Evolutionary conservation across 345 rosid species (phyloP).

Genomic region (Euphorbia peplus): DNA sequence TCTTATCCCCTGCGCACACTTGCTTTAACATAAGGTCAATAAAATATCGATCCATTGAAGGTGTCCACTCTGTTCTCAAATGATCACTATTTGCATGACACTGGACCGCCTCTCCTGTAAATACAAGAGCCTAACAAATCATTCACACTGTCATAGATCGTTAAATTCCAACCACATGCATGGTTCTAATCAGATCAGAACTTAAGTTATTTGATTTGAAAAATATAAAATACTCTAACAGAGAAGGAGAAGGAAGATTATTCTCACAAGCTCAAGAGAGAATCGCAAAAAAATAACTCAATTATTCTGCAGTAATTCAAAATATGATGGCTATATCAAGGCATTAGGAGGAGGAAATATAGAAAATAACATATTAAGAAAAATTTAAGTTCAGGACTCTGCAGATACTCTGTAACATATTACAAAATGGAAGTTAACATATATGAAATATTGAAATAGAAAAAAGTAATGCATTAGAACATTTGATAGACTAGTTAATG

Average conservation of each 20-base stretch:
- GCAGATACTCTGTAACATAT: not conserved
- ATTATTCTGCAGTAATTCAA: not conserved
- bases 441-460: not conserved
- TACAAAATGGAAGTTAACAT: not conserved
- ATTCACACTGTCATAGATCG: not conserved
- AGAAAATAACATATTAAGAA: not conserved
- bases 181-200: conserved; percentile 1
- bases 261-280: not conserved
- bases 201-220: not conserved
- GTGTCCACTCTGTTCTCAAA: conserved; percentile 37
- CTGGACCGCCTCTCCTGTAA: conserved; percentile 33
- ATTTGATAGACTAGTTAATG: not conserved
- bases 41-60: conserved; percentile 47
- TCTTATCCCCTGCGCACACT: conserved; percentile 32
- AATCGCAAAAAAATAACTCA: not conserved
- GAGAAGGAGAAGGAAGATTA: not conserved
- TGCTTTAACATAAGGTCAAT: conserved; percentile 47
- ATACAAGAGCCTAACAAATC: not conserved
- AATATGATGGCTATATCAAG: not conserved
- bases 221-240: not conserved
- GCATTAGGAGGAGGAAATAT: not conserved
- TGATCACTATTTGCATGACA: conserved; percentile 23
- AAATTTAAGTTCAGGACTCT: not conserved
- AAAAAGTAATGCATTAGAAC: not conserved
- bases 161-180: not conserved